These are phyloP conservation scores for Magnaporthales sp. DNA, from an alignment of 2,329 filamentous ascomycete species.

Conservation along the genomic window DNA sequence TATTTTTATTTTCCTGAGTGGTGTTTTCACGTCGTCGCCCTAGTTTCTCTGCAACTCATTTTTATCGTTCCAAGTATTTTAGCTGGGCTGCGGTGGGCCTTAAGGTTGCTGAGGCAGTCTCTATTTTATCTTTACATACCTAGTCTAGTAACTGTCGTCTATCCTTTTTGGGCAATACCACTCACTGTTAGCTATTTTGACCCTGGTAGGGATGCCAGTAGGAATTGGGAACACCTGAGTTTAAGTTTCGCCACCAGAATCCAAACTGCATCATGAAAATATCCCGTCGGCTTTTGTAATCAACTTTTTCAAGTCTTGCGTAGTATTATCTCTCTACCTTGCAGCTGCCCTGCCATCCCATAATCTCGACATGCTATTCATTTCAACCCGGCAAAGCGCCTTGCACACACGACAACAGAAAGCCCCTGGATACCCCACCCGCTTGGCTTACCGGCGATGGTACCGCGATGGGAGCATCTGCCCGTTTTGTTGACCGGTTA, in stretches of 20 bases:
- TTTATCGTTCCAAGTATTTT: background rate
- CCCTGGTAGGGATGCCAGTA: no score
- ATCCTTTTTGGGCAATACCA: background rate
- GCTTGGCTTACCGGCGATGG: background rate
- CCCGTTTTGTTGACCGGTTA: background rate
- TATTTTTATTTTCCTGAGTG: background rate
- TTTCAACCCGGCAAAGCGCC: background rate
- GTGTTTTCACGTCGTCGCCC: background rate
- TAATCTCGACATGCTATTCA: background rate
- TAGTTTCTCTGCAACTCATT: background rate
- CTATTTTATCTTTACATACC: background rate
- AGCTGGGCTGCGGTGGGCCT: background rate
- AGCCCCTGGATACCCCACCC: background rate
- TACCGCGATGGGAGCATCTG: background rate
- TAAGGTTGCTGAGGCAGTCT: background rate
- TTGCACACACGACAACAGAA: background rate
- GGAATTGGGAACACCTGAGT: no score
- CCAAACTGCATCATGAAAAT: background rate
- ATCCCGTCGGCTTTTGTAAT: background rate
- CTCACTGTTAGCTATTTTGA: no score
- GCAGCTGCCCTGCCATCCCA: background rate
- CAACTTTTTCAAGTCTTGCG: background rate
- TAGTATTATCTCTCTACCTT: background rate
- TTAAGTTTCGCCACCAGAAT: background rate
- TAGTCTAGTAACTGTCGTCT: no score